phyloP scores from a whole-genome alignment of 768 basidiomycete species.

The Galerina sulciceps region DNA sequence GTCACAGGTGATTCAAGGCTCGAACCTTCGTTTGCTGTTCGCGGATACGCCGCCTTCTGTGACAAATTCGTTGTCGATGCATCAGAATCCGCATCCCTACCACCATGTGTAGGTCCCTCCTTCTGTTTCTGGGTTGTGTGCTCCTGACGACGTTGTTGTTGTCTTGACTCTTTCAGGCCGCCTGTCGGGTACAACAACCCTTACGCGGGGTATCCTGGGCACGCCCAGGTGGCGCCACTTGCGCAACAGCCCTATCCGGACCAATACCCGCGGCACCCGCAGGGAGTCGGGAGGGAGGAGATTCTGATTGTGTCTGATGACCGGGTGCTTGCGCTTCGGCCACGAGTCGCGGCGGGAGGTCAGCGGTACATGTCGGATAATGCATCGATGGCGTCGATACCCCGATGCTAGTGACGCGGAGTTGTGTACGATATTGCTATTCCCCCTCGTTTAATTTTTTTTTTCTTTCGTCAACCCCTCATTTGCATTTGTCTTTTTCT shows the following conservation, averaged over 20 bases:
- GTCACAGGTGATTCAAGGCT: slow-evolving; percentile 94
- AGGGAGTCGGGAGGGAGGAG: slow-evolving; percentile 71
- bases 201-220: slow-evolving; percentile 18
- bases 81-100: slow-evolving; percentile 38
- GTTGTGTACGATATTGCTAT: not conserved
- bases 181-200: slow-evolving; percentile 20
- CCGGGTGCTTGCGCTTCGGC: slow-evolving; percentile 71
- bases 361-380: slow-evolving; percentile 47
- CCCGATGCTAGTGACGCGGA: slow-evolving; percentile 31
- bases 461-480: not conserved
- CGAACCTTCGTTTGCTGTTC: slow-evolving; percentile 88
- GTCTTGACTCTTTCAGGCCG: slow-evolving; percentile 8
- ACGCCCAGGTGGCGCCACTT: slow-evolving; percentile 11
- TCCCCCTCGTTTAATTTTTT: not conserved
- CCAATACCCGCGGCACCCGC: slow-evolving; percentile 48
- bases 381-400: slow-evolving; percentile 46
- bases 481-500: not conserved
- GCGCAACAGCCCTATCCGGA: slow-evolving; percentile 42
- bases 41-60: slow-evolving; percentile 91
- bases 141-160: not conserved
- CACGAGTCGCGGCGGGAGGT: slow-evolving; percentile 14
- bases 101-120: slow-evolving; percentile 26
- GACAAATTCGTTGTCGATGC: slow-evolving; percentile 56
- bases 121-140: not conserved
- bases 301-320: slow-evolving; percentile 92